Evolutionary conservation across 345 rosid species (phyloP), one percentile per base, ranked within the genome.

Genomic region (Ricinus communis): DNA sequence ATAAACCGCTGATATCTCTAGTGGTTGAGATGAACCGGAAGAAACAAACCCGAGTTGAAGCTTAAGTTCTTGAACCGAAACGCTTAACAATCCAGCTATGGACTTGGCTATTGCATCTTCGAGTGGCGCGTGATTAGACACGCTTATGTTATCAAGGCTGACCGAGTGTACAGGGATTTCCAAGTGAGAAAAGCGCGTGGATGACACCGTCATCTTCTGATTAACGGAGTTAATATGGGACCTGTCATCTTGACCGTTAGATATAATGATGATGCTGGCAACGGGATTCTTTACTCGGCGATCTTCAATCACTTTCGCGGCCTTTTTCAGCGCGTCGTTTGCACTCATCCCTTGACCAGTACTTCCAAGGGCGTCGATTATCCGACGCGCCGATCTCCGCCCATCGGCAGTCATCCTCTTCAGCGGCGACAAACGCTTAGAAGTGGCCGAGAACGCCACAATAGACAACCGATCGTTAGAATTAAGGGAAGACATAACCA

Each of bases 251-350:
- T 82, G 87, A 64, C 87, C 86, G 76, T 82, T 90, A 9, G 94
- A 85, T 27, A 90, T 63, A 57, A 91, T 77, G 41, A 91, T 65
- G 49, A 93, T 80, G 67, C 79, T 82, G 53, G 96, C 74, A 24
- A 80, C 71, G 19, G 90, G 87, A 78, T 93, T 93, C 83, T 69
- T 84, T 80, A 84, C 85, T 41, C 94, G 87, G 65, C 98, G 91
- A 81, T 93, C 98, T 36, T 90, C 96, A 5, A 91, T 79, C 69
- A 93, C 94, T 68, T 91, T 90, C 31, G 85, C 91, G 21, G 97
- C 97, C 78, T 93, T 93, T 53, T 89, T 89, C 15, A 91, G 82
- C 70, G 97, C 98, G 83, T 90, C 97, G 78, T 61, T 85, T 1
- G 82, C 87, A 50, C 75, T 81, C 86, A 85, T 87, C 30, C 87